A percentile compares a stretch with the other conserved stretches of the same genome.
phyloP scores from a whole-genome alignment of 257 asterid species.

The Nicotiana sylvestris region DNA sequence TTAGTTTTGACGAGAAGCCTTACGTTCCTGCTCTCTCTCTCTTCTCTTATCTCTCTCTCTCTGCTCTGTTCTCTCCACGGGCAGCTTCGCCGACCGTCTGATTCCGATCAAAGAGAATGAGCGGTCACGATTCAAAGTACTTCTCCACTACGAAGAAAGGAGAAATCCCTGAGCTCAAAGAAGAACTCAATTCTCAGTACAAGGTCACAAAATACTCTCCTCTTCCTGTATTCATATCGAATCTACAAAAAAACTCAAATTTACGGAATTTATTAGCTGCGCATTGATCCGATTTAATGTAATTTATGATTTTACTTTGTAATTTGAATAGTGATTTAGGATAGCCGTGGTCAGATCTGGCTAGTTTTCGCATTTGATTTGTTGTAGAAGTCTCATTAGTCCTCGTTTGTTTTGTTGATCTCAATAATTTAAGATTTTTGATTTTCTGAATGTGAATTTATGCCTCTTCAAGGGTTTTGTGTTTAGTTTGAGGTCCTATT shows the following conservation, averaged over 20 bases:
- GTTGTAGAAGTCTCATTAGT: background rate
- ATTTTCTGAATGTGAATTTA: background rate
- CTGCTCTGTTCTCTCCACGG: background rate
- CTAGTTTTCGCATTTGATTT: conserved; percentile 18
- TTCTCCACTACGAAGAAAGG: conserved; percentile 99
- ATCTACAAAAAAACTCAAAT: background rate
- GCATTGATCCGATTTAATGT: conserved; percentile 31
- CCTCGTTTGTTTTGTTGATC: conserved; percentile 10
- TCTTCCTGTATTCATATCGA: background rate
- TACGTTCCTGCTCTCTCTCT: background rate
- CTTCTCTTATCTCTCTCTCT: background rate
- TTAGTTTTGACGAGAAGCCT: conserved; percentile 4
- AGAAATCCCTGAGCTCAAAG: conserved; percentile 99
- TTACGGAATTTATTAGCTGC: background rate
- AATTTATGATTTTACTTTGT: conserved; percentile 8
- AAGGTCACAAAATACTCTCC: conserved; percentile 42
- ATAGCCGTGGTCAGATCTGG: conserved; percentile 38
- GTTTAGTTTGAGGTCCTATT: background rate
- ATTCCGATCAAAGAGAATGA: conserved; percentile 42
- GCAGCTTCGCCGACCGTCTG: conserved; percentile 5
- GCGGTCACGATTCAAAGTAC: conserved; percentile 98
- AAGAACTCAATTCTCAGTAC: conserved; percentile 98
- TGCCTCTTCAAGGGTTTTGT: background rate
- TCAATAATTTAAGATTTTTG: background rate
- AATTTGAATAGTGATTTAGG: conserved; percentile 21